Evolutionary conservation across 2,329 filamentous ascomycete species (phyloP).

Genomic region (Grosmannia huntii): DNA sequence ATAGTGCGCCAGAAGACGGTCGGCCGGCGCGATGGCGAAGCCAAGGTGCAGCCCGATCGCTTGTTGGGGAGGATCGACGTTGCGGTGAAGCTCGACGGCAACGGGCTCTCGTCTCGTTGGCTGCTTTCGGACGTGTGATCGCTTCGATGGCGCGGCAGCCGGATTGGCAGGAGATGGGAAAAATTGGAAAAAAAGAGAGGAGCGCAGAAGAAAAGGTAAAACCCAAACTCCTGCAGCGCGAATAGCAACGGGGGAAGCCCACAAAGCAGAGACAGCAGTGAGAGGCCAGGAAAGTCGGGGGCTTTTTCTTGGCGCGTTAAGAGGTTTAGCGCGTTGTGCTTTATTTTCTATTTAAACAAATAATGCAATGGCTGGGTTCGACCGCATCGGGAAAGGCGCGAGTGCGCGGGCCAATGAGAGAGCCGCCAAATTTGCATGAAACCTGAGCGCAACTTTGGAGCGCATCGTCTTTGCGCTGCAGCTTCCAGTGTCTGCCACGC

Average conservation of each 20-base stretch:
- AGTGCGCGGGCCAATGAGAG: neutral
- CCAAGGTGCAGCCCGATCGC: neutral
- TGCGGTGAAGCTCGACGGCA: too few relatives aligned
- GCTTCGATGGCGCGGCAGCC: too few relatives aligned
- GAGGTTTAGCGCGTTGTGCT: slow-evolving; percentile 11
- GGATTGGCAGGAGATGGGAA: too few relatives aligned
- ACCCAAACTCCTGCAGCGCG: neutral
- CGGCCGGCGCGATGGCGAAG: neutral
- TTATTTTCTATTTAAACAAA: neutral
- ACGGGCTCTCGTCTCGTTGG: too few relatives aligned
- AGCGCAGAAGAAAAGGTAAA: neutral
- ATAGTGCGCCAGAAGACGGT: slow-evolving; percentile 12
- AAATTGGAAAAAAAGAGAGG: neutral
- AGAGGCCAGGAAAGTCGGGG: too few relatives aligned
- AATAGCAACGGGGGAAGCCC: too few relatives aligned
- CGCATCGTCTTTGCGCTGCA: neutral
- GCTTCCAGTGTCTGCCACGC: too few relatives aligned
- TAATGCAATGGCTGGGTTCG: neutral
- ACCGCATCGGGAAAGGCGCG: neutral
- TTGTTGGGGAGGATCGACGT: neutral
- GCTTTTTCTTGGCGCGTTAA: slow-evolving; percentile 8
- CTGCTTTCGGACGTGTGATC: too few relatives aligned
- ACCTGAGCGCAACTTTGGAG: neutral
- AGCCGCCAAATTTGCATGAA: neutral
- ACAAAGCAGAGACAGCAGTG: too few relatives aligned